Conservation (phyloP, 768 basidiomycete species). For the Hygrocybe coccinea region DNA sequence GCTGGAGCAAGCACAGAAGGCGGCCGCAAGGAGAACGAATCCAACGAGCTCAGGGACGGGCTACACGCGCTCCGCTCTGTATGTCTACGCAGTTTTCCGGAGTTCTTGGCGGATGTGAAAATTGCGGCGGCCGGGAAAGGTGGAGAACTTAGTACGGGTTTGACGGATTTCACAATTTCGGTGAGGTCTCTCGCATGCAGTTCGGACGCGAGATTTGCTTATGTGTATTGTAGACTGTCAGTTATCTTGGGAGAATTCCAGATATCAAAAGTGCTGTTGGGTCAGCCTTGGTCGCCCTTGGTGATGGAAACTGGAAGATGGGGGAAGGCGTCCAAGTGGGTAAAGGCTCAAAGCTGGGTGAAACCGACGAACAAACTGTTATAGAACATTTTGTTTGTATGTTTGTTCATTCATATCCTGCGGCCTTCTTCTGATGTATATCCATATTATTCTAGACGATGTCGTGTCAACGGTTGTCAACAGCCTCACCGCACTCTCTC, state of each 20-base stretch:
- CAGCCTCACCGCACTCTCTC: conserved; percentile 61
- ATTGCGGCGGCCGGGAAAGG: conserved; percentile 52
- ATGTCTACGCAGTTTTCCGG: conserved; percentile 78
- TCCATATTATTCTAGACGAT: conserved; percentile 50
- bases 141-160: conserved; percentile 57
- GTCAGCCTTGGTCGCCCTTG: conserved; percentile 61
- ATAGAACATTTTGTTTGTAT: conserved; percentile 73
- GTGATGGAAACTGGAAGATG: conserved; percentile 92
- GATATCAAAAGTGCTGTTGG: conserved; percentile 65
- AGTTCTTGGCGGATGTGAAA: conserved; percentile 76
- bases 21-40: conserved; percentile 31
- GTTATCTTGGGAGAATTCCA: conserved; percentile 66
- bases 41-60: conserved; percentile 71
- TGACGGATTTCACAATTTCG: conserved; percentile 56
- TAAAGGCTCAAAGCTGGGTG: conserved; percentile 42
- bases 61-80: conserved; percentile 58
- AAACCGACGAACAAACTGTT: conserved; percentile 53
- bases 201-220: not conserved
- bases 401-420: conserved; percentile 23
- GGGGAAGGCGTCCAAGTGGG: conserved; percentile 71
- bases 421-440: not conserved
- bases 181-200: conserved; percentile 31
- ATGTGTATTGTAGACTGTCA: conserved; percentile 45
- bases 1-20: conserved; percentile 33
- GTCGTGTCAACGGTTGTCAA: conserved; percentile 61